Base-by-base conservation (phyloP, 495 filamentous ascomycete species). In the Penicillium waksmanii region DNA sequence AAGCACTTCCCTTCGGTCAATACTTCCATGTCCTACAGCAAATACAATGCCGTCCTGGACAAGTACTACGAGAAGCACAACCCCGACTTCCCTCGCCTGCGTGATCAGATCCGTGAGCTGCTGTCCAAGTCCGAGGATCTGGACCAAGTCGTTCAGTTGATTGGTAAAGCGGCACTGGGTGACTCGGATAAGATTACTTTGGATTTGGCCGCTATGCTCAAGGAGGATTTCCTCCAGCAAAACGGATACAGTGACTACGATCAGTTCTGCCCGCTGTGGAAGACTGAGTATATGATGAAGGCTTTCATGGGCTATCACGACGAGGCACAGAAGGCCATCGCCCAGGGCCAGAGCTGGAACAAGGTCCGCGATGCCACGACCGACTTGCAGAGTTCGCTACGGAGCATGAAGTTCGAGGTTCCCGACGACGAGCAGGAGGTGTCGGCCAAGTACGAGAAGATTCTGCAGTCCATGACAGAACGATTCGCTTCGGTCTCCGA, bases 211-310 rank as follows among this genome's bases (percentile, higher is more conserved):
- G 86, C 85, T 21, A 78, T 99, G 59, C 78, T 99, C 70, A 99
- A 99, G 85, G 95, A 99, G 65, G 95, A 99, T 74, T 99, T 99
- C 82, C 73, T 99, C 59, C 95, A 99, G 78, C 95, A 99, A 73
- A 99, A 99, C 78, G 95, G 95, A 36, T 99, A 99, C 83, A 94
- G 90, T 72, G 90, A 97, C 73, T 97, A 98, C 73, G 96, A 99
- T 73, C 92, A 97, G 79, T 98, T 95, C 85, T 99, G 95, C 72
- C 95, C 95, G 35, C 82, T 99, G 70, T 99, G 94, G 94, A 99
- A 99, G 86, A 99, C 95, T 4, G 87, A 94, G 70, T 99, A 96
- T 85, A 97, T 99, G 95, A 99, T 99, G 95, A 96, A 95, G 83
- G 86, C 88, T 48, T 97, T 99, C 85, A 92, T 98, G 86, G 90